These are phyloP conservation scores for Umbellularia californica DNA, from an alignment of 164 flowering plant genomes.

Conservation along the genomic window DNA sequence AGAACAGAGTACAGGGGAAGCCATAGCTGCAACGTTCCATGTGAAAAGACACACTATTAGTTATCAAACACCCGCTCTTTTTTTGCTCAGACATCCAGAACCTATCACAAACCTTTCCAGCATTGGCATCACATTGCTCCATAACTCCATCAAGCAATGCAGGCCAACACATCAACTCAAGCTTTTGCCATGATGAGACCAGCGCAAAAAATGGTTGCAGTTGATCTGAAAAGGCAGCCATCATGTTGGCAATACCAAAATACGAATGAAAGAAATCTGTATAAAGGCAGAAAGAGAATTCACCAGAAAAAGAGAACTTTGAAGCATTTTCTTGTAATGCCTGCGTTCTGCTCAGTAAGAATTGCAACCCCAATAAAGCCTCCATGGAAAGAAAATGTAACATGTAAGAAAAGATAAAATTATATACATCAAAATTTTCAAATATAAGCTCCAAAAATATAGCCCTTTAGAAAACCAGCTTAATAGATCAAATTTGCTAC, in stretches of 20 bases:
- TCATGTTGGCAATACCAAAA: neutral
- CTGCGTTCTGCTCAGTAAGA: constrained; percentile 44
- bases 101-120: constrained; percentile 53
- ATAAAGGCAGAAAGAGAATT: neutral
- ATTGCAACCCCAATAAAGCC: constrained; percentile 78
- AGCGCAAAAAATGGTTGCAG: constrained; percentile 52
- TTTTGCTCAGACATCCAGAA: neutral
- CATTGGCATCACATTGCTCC: constrained; percentile 61
- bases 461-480: neutral
- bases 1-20: constrained; percentile 81
- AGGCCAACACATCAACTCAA: constrained; percentile 84
- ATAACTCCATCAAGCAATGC: constrained; percentile 77
- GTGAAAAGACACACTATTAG: neutral
- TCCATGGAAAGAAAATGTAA: constrained; percentile 18
- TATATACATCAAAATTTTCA: neutral
- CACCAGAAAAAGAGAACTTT: constrained; percentile 63
- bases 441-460: neutral
- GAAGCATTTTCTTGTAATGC: constrained; percentile 56
- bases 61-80: neutral
- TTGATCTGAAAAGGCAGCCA: constrained; percentile 33
- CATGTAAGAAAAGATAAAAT: neutral
- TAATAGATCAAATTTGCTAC: constrained; percentile 27
- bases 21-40: constrained; percentile 63
- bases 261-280: neutral
- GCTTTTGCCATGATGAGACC: constrained; percentile 68